These are phyloP conservation scores for Plasmodium knowlesi DNA, from an alignment of 169 alveolate species.

Conservation along the genomic window DNA sequence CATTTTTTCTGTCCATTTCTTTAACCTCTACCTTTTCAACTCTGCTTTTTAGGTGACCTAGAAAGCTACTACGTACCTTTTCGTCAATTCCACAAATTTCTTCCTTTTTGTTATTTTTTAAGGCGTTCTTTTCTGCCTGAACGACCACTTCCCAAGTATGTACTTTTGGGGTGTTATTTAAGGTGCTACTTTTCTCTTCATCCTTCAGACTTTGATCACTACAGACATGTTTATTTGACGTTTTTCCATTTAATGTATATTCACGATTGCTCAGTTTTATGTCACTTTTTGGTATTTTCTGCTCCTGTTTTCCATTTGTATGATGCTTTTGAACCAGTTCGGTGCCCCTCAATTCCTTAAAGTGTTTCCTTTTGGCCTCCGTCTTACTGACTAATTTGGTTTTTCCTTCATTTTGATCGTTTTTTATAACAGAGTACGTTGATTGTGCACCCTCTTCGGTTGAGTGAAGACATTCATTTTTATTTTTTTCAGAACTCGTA, in stretches of 20 bases:
- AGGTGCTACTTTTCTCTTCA: background rate
- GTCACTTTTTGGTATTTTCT: background rate
- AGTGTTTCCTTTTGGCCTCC: slow-evolving; percentile 9
- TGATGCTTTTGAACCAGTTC: slow-evolving; percentile 3
- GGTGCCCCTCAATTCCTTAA: background rate
- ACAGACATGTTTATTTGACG: slow-evolving; percentile 3
- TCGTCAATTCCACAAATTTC: background rate
- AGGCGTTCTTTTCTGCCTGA: slow-evolving; percentile 16
- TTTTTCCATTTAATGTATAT: slow-evolving; percentile 11
- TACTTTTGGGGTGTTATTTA: background rate
- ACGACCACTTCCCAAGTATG: background rate
- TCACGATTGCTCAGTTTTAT: background rate
- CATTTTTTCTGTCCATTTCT: slow-evolving; percentile 7
- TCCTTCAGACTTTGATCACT: slow-evolving; percentile 3
- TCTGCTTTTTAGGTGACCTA: background rate
- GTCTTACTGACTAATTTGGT: slow-evolving; percentile 1
- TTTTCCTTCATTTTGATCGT: background rate
- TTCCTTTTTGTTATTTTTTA: slow-evolving; percentile 23
- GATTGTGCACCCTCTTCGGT: slow-evolving; percentile 1
- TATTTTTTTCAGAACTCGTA: slow-evolving; percentile 13
- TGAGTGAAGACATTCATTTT: background rate
- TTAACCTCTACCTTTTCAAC: background rate
- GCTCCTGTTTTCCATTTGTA: slow-evolving; percentile 10
- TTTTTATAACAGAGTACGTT: background rate
- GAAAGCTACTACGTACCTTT: background rate